phyloP scores from a whole-genome alignment of 352 stramenopile genomes.

The Pythium graminicola region DNA sequence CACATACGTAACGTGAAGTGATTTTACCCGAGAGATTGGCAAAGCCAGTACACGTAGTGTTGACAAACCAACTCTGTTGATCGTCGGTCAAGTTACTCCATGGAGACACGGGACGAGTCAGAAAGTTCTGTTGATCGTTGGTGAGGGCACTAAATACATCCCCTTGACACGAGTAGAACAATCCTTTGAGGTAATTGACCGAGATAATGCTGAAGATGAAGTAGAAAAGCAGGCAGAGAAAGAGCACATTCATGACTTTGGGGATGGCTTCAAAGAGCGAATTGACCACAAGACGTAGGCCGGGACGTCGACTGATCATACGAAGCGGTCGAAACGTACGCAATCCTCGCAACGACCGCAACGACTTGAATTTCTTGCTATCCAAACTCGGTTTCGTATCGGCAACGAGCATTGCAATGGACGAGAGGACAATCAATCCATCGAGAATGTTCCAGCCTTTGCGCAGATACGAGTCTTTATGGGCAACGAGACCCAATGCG shows the following conservation, averaged over 20 bases:
- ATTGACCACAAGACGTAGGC: constrained; percentile 89
- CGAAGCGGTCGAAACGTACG: constrained; percentile 86
- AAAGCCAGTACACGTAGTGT: constrained; percentile 41
- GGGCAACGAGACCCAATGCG: constrained; percentile 62
- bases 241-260: constrained; percentile 81
- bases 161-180: constrained; percentile 78
- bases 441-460: constrained; percentile 89
- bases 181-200: constrained; percentile 92
- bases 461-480: constrained; percentile 72
- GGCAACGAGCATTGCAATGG: constrained; percentile 55
- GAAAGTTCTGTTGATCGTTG: constrained; percentile 33
- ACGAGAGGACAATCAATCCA: constrained; percentile 81
- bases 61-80: constrained; percentile 47
- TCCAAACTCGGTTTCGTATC: constrained; percentile 32
- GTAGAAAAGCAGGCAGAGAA: constrained; percentile 91
- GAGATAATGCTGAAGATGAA: constrained; percentile 95
- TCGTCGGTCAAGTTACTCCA: constrained; percentile 32
- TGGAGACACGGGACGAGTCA: constrained; percentile 26
- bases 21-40: constrained; percentile 18
- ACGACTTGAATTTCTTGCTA: constrained; percentile 52
- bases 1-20: constrained; percentile 69
- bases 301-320: constrained; percentile 83
- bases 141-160: constrained; percentile 42
- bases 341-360: constrained; percentile 78
- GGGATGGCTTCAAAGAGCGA: constrained; percentile 87